These are phyloP conservation scores for Metschnikowia anglica DNA, from an alignment of 805 yeast genomes.

Conservation along the genomic window DNA sequence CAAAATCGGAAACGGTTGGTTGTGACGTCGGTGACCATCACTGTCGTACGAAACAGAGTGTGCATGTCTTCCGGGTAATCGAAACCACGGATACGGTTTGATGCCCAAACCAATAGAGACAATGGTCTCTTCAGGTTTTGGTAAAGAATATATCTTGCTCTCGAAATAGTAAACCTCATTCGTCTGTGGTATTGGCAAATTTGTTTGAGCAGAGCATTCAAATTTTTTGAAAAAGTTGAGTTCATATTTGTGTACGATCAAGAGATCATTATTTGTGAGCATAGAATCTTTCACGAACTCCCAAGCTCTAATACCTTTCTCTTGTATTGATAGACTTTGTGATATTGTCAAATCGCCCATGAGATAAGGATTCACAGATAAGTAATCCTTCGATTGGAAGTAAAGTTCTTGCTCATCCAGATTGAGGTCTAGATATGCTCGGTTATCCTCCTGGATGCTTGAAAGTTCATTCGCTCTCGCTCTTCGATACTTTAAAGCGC, in stretches of 20 bases:
- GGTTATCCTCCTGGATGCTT: slow-evolving; percentile 19
- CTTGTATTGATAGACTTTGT: slow-evolving; percentile 69
- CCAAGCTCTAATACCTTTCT: slow-evolving; percentile 88
- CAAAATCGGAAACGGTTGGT: slow-evolving; percentile 63
- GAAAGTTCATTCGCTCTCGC: slow-evolving; percentile 6
- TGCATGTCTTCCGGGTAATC: slow-evolving; percentile 89
- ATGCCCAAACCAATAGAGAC: slow-evolving; percentile 80
- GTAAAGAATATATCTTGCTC: slow-evolving; percentile 72
- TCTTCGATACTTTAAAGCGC: slow-evolving; percentile 5
- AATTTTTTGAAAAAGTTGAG: slow-evolving; percentile 56
- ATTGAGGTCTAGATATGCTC: slow-evolving; percentile 44
- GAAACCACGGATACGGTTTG: slow-evolving; percentile 88
- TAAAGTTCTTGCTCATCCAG: slow-evolving; percentile 70
- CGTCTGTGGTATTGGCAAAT: slow-evolving; percentile 77
- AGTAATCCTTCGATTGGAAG: slow-evolving; percentile 58
- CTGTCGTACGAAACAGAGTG: slow-evolving; percentile 88
- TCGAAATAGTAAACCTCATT: slow-evolving; percentile 91
- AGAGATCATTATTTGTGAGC: slow-evolving; percentile 53
- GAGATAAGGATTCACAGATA: slow-evolving; percentile 33
- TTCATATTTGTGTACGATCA: slow-evolving; percentile 66
- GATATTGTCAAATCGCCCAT: slow-evolving; percentile 51
- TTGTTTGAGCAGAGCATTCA: slow-evolving; percentile 71
- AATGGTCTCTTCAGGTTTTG: slow-evolving; percentile 51
- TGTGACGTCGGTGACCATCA: slow-evolving; percentile 73
- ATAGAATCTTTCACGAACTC: slow-evolving; percentile 67